phyloP scores from a whole-genome alignment of 495 filamentous ascomycete genomes.

The Acidiella bohemica region DNA sequence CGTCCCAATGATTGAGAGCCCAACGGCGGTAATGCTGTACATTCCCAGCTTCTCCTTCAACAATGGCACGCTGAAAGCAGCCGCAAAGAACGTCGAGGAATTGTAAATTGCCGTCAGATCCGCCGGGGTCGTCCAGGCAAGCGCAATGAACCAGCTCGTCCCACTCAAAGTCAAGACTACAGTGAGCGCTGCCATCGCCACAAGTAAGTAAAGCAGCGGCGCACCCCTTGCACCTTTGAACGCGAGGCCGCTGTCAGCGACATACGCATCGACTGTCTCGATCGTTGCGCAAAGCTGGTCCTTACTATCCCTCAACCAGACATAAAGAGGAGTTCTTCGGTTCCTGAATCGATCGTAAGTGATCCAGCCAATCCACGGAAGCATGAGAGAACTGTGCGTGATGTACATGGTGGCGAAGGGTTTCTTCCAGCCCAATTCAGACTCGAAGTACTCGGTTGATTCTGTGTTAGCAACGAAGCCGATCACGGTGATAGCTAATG shows the following conservation, averaged over 20 bases:
- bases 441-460: constrained; percentile 16
- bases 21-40: constrained; percentile 12
- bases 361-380: constrained; percentile 17
- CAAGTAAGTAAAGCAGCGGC: constrained; percentile 13
- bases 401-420: constrained; percentile 17
- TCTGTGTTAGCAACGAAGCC: constrained; percentile 18
- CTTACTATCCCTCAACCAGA: constrained; percentile 15
- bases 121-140: constrained; percentile 16
- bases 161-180: constrained; percentile 14
- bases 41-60: constrained; percentile 13
- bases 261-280: constrained; percentile 15
- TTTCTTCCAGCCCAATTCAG: constrained; percentile 17
- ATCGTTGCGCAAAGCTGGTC: constrained; percentile 12
- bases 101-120: constrained; percentile 22
- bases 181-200: constrained; percentile 13
- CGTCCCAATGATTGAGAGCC: constrained; percentile 13
- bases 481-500: constrained; percentile 8
- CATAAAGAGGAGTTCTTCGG: constrained; percentile 1
- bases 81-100: constrained; percentile 19
- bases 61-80: constrained; percentile 18
- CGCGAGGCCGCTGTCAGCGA: constrained; percentile 3
- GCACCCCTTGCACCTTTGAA: constrained; percentile 5
- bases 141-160: constrained; percentile 12
- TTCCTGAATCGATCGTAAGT: constrained; percentile 2
- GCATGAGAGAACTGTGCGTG: constrained; percentile 15